Evolutionary conservation across 2,329 filamentous ascomycete genomes (phyloP), one percentile per base, ranked within the genome.

Genomic region (Coleophoma crateriformis): DNA sequence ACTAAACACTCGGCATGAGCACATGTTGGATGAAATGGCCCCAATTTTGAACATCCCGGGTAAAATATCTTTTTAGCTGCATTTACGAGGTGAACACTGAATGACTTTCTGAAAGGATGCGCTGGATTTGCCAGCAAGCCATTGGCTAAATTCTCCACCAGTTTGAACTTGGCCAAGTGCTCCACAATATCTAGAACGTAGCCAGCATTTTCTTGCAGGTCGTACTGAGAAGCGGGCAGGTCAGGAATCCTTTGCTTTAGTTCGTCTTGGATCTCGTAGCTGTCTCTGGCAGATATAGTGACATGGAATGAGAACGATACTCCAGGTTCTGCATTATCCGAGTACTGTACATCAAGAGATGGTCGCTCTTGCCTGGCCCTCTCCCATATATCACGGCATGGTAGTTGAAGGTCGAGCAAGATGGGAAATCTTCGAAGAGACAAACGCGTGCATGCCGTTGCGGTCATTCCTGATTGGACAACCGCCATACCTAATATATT

Each of bases 21-120:
- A n/a, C n/a, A n/a, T n/a, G n/a, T n/a, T n/a, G n/a, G n/a, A n/a
- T n/a, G n/a, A n/a, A n/a, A n/a, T n/a, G n/a, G n/a, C n/a, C n/a
- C n/a, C n/a, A n/a, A n/a, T 45, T 70, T 0, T 69, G 65, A 57
- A n/a, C 33, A 35, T 35, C 33, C 33, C 10, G 33, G n/a, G 10
- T 35, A n/a, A 10, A 10, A 35, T 35, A 35, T 35, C 33, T 35
- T 35, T 35, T n/a, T n/a, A 35, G 33, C 33, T 35, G 33, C n/a
- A 35, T 35, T 35, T 35, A 35, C n/a, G n/a, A 35, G 33, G 10
- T 35, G 33, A n/a, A 35, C 33, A n/a, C 33, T 35, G 33, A 35
- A 35, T 35, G 33, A 35, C 10, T 35, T n/a, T 35, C 33, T 35
- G 33, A 35, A 35, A n/a, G 33, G 33, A 35, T 35, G 10, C n/a